A percentile compares a stretch with the other conserved stretches of the same genome.
Evolutionary conservation across 2,329 filamentous ascomycete species (phyloP).

Genomic region (Trichoderma sp.): DNA sequence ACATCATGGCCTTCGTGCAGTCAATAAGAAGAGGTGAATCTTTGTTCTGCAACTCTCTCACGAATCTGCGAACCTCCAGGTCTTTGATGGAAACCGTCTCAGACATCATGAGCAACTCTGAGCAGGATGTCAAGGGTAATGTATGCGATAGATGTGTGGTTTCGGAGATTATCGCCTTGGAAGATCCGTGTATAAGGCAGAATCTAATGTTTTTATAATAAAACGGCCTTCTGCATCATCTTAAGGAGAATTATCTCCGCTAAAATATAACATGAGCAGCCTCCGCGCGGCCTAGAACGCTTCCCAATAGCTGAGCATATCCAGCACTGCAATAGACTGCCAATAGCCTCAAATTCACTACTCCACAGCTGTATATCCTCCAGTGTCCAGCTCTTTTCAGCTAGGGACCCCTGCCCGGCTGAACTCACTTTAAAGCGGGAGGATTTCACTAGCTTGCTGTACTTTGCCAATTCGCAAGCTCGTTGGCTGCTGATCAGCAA

Average conservation of each 20-base stretch:
- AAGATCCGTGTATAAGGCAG: not conserved
- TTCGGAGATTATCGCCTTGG: not conserved
- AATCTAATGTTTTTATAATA: not conserved
- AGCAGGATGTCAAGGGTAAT: not conserved
- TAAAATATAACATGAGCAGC: not conserved
- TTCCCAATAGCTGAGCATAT: not conserved
- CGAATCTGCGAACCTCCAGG: not conserved
- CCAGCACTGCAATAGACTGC: not conserved
- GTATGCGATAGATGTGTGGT: not conserved
- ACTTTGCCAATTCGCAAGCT: not conserved
- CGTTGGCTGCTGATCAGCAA: not conserved
- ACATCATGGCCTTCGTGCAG: not conserved
- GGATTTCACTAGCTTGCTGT: not conserved
- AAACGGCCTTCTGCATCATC: not conserved
- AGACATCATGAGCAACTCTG: not conserved
- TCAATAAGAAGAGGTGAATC: not conserved
- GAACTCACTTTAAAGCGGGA: not conserved
- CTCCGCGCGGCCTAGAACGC: not conserved
- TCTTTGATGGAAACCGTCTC: not conserved
- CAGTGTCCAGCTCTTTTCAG: not conserved
- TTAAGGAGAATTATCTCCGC: not conserved
- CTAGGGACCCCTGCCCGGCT: not conserved
- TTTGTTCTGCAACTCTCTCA: not conserved
- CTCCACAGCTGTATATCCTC: not conserved
- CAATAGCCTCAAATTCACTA: not conserved